phyloP scores from a whole-genome alignment of 2,329 filamentous ascomycete species.

The Dactylonectria macrodidyma region DNA sequence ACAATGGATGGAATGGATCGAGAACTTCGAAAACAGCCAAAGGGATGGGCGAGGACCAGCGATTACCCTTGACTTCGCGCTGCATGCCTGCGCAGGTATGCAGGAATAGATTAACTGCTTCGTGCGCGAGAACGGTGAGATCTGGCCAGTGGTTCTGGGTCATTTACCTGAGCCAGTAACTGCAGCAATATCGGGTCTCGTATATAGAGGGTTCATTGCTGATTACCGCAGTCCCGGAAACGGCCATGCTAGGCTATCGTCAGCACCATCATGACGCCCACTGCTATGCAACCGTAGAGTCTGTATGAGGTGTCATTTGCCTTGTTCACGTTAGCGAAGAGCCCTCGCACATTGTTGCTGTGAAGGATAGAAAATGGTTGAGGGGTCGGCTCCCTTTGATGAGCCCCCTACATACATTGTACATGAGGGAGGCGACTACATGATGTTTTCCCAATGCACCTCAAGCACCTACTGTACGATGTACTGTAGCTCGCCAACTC shows the following conservation, averaged over 20 bases:
- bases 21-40: neutral
- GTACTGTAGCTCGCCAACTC: neutral
- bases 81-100: slow-evolving; percentile 6
- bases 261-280: neutral
- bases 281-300: neutral
- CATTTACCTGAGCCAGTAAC: neutral
- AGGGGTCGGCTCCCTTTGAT: neutral
- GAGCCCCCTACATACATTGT: too few relatives aligned
- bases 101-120: neutral
- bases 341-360: neutral
- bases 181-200: slow-evolving; percentile 19
- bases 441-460: neutral
- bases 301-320: neutral
- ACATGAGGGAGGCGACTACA: too few relatives aligned
- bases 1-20: slow-evolving; percentile 6
- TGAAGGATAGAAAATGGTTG: neutral
- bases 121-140: neutral
- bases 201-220: slow-evolving; percentile 20
- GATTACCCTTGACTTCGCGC: slow-evolving; percentile 3
- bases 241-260: neutral
- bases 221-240: slow-evolving; percentile 16
- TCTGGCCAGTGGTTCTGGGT: neutral
- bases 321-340: neutral
- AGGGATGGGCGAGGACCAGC: neutral
- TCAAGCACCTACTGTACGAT: neutral